phyloP scores from a whole-genome alignment of 2,329 filamentous ascomycete species.

The Paraphoma chrysanthemicola region DNA sequence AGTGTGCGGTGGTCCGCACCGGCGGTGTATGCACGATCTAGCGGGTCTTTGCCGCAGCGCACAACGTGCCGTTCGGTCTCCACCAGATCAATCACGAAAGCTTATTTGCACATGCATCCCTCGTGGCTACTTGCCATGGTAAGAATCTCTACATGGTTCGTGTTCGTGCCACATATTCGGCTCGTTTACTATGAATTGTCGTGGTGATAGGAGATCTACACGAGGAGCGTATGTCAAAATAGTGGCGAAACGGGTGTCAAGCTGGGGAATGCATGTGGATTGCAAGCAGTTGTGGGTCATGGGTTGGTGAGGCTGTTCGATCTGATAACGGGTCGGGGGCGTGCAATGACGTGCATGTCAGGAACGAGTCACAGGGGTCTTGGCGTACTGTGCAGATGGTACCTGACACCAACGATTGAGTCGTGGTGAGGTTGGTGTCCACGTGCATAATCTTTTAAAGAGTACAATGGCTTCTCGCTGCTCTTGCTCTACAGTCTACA shows the following conservation, averaged over 20 bases:
- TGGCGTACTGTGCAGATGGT: conserved; percentile 8
- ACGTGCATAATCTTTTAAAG: too few species aligned
- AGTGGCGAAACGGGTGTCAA: too few species aligned
- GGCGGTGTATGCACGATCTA: conserved; percentile 25
- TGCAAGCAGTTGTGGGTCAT: background rate
- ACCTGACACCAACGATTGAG: background rate
- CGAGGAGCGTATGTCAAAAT: too few species aligned
- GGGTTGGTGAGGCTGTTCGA: conserved; percentile 12
- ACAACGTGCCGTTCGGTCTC: conserved; percentile 8
- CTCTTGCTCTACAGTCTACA: too few species aligned
- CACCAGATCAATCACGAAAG: conserved; percentile 19
- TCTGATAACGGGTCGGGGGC: conserved; percentile 28
- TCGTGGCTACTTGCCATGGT: background rate
- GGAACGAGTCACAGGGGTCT: conserved; percentile 7
- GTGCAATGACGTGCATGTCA: conserved; percentile 29
- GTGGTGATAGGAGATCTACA: too few species aligned
- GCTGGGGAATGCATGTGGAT: too few species aligned
- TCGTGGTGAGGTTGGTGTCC: background rate
- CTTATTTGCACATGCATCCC: conserved; percentile 2
- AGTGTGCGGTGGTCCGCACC: conserved; percentile 7
- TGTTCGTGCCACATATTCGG: background rate
- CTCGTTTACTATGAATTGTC: too few species aligned
- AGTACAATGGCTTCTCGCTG: too few species aligned
- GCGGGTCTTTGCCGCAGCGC: conserved; percentile 14
- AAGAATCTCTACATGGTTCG: background rate